Evolutionary conservation across 805 yeast genomes (phyloP).

Genomic region (Zygoascus ofunaensis): DNA sequence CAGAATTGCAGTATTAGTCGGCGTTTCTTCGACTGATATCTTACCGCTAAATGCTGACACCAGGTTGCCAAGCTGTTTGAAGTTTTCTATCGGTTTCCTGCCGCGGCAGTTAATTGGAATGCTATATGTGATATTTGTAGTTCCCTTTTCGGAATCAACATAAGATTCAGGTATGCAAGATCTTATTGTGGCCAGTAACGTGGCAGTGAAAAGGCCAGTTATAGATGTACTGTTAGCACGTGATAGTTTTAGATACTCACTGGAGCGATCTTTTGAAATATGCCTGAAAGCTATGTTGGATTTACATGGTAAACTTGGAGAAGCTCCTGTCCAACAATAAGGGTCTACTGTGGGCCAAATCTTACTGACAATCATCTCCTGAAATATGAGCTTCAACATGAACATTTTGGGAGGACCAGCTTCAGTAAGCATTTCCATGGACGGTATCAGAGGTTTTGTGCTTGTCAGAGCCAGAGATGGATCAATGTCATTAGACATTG

Average conservation of each 20-base stretch:
- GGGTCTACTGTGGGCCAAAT: not conserved
- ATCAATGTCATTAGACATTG: too few species aligned
- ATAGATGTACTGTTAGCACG: slow-evolving; percentile 6
- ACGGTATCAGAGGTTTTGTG: not conserved
- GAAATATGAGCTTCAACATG: slow-evolving; percentile 1
- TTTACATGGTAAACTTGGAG: slow-evolving; percentile 5
- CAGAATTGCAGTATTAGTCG: not conserved
- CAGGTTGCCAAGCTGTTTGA: slow-evolving; percentile 10
- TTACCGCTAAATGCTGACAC: slow-evolving; percentile 5
- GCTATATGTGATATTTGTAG: not conserved
- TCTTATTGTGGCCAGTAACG: slow-evolving; percentile 6
- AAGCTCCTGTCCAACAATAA: slow-evolving; percentile 8
- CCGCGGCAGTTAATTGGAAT: slow-evolving; percentile 15
- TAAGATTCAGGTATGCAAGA: slow-evolving; percentile 1
- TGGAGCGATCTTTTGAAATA: slow-evolving; percentile 4
- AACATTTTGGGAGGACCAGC: slow-evolving; percentile 7
- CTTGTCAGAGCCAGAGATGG: slow-evolving; percentile 2
- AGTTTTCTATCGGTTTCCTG: slow-evolving; percentile 1
- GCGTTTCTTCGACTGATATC: not conserved
- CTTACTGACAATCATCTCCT: slow-evolving; percentile 1
- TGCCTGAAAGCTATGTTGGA: slow-evolving; percentile 7
- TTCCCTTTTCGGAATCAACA: slow-evolving; percentile 1
- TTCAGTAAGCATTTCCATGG: slow-evolving; percentile 7
- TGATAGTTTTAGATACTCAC: slow-evolving; percentile 4
- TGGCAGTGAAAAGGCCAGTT: slow-evolving; percentile 9